Evolutionary conservation across 2,329 filamentous ascomycete genomes (phyloP), one percentile per base, ranked within the genome.

Genomic region (Aureobasidium sp.): DNA sequence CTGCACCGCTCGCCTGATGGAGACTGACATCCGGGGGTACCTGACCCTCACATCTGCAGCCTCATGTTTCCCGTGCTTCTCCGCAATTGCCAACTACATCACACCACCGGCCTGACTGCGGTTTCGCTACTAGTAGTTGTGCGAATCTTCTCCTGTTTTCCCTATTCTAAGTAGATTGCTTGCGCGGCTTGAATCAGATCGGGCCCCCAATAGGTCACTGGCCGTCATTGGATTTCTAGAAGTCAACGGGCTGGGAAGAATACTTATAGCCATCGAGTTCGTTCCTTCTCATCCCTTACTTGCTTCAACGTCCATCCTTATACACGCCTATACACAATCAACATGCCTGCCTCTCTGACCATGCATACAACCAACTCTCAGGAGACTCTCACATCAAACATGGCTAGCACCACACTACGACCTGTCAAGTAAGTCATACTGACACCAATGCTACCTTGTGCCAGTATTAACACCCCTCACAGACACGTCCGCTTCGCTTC

Each of bases 41-140:
- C 56, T 60, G 33, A 57, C 37, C 35, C 42, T 39, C 22, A 19
- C 31, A 27, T 39, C n/a, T 57, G 31, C 54, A 59, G 54, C 54
- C 42, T 37, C 33, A 58, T n/a, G 31, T 19, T 35, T 47, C 40
- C 54, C 53, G 54, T 59, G 48, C 44, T 48, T 59, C 54, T 48
- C 54, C 54, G 54, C 54, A 48, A 37, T 19, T 22, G 31, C 42
- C 40, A n/a, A 59, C 54, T 59, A 37, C 31, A 48, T 59, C 54
- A 59, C 54, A 59, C 54, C 54, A 59, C 33, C 54, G 54, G 54
- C 44, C 54, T 59, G 40, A 59, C 33, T 39, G 17, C 54, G 54
- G 57, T 37, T 50, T 39, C 14, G 29, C n/a, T n/a, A 29, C 17
- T 40, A 33, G 35, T 35, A 50, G 33, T 24, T 47, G 6, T 58